Percentiles rank a stretch among this genome's conserved stretches.
Conservation (phyloP, 768 basidiomycete genomes). For the Serendipita indica region DNA sequence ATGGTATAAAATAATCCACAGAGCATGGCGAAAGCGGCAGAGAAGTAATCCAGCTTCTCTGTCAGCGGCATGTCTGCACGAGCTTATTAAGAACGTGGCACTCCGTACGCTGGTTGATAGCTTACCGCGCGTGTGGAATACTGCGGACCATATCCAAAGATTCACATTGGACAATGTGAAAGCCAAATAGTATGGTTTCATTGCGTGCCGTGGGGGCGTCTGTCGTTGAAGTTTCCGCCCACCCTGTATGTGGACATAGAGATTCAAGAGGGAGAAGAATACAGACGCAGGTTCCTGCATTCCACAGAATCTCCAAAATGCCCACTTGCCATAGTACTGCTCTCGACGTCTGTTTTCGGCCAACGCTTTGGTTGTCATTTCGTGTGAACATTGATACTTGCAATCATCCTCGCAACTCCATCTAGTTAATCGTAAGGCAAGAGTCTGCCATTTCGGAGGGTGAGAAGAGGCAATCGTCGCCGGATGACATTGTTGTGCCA, state of each 20-base stretch:
- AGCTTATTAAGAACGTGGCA: not conserved
- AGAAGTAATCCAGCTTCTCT: constrained; percentile 91
- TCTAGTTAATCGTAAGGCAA: constrained; percentile 47
- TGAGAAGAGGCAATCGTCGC: not conserved
- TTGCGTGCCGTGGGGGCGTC: constrained; percentile 45
- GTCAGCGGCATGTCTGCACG: constrained; percentile 60
- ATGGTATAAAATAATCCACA: constrained; percentile 66
- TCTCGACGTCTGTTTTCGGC: constrained; percentile 27
- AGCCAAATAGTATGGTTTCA: constrained; percentile 45
- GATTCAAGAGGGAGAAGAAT: constrained; percentile 74
- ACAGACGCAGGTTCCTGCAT: constrained; percentile 94
- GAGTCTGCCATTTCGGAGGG: constrained; percentile 18
- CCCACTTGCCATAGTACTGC: constrained; percentile 95
- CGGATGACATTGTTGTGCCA: not conserved
- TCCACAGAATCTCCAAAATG: constrained; percentile 76
- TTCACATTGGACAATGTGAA: constrained; percentile 68
- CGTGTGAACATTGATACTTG: constrained; percentile 79
- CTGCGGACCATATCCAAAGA: constrained; percentile 81
- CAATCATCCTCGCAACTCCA: constrained; percentile 87
- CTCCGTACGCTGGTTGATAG: constrained; percentile 6
- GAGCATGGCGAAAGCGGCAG: constrained; percentile 73
- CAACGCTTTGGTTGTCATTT: constrained; percentile 44
- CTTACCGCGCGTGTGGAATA: constrained; percentile 88
- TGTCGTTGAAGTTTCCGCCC: constrained; percentile 30
- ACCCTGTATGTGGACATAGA: constrained; percentile 59